These are phyloP conservation scores for Fragaria vesca DNA, from an alignment of 306 rosid species.

Conservation along the genomic window DNA sequence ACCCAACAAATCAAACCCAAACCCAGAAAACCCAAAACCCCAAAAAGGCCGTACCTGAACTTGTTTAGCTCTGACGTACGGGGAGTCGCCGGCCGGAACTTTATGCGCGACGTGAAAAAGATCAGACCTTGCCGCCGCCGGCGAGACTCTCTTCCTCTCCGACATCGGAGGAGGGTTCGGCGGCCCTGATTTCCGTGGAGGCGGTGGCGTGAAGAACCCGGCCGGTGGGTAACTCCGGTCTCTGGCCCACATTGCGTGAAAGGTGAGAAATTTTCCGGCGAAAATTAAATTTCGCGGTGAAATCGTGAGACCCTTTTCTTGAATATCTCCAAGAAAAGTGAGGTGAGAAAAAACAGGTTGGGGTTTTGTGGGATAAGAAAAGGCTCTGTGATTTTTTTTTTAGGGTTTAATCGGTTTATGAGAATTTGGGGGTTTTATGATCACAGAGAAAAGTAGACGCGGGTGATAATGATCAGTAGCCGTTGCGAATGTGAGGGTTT, in stretches of 20 bases:
- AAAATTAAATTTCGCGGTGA: slow-evolving; percentile 26
- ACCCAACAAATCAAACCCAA: not conserved
- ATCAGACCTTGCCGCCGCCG: slow-evolving; percentile 37
- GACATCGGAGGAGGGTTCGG: slow-evolving; percentile 48
- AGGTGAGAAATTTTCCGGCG: not conserved
- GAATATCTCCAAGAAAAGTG: slow-evolving; percentile 19
- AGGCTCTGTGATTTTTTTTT: slow-evolving; percentile 4
- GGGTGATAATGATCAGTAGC: not conserved
- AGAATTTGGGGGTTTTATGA: not conserved
- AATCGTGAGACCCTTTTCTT: slow-evolving; percentile 29
- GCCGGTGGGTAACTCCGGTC: slow-evolving; percentile 41
- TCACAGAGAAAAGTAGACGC: not conserved
- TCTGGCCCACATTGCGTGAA: slow-evolving; percentile 40
- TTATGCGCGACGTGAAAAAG: slow-evolving; percentile 70
- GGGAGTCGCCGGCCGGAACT: slow-evolving; percentile 91
- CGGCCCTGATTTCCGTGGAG: slow-evolving; percentile 40
- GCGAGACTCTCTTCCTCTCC: slow-evolving; percentile 53
- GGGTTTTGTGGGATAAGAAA: not conserved
- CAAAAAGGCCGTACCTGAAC: slow-evolving; percentile 60
- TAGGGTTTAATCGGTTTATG: not conserved
- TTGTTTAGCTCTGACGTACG: slow-evolving; percentile 89
- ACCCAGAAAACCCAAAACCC: not conserved
- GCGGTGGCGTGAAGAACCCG: slow-evolving; percentile 58
- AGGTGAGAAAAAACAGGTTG: not conserved
- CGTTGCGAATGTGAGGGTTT: not conserved